Evolutionary conservation across 1,284 basidiomycete species (phyloP).

Genomic region (Vanrija pseudolonga): DNA sequence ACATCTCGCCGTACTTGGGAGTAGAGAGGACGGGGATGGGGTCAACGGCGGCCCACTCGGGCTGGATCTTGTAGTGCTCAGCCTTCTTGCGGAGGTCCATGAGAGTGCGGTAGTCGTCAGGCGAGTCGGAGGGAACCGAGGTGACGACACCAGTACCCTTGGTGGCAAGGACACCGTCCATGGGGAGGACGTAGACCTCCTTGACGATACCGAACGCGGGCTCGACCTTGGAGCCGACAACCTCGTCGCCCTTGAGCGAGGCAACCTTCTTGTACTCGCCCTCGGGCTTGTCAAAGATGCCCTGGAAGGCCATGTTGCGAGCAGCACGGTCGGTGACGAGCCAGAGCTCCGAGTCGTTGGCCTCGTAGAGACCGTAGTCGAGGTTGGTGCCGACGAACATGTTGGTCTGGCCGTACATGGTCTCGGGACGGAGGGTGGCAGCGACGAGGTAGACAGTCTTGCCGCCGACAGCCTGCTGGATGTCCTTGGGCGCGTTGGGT

Average conservation of each 20-base stretch:
- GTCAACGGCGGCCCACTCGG: constrained; percentile 80
- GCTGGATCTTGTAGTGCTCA: constrained; percentile 93
- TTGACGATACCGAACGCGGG: constrained; percentile 80
- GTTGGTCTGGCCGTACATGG: constrained; percentile 99
- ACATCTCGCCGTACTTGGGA: constrained; percentile 86
- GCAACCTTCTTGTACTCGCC: constrained; percentile 70
- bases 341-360: constrained; percentile 80
- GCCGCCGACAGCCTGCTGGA: constrained; percentile 63
- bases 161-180: constrained; percentile 93
- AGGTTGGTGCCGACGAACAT: constrained; percentile 90
- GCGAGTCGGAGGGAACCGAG: constrained; percentile 96
- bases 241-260: constrained; percentile 70
- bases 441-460: constrained; percentile 89
- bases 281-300: constrained; percentile 64
- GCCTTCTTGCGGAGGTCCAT: constrained; percentile 95
- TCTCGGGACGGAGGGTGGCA: constrained; percentile 94
- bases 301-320: constrained; percentile 96
- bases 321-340: constrained; percentile 86
- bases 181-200: constrained; percentile 92
- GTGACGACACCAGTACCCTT: constrained; percentile 99
- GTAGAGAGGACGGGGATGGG: constrained; percentile 86
- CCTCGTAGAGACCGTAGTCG: constrained; percentile 88
- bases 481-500: constrained; percentile 57
- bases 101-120: constrained; percentile 90
- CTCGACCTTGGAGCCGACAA: constrained; percentile 86